phyloP scores from a whole-genome alignment of 1,284 basidiomycete genomes.

The Pulchroboletus neoregius region DNA sequence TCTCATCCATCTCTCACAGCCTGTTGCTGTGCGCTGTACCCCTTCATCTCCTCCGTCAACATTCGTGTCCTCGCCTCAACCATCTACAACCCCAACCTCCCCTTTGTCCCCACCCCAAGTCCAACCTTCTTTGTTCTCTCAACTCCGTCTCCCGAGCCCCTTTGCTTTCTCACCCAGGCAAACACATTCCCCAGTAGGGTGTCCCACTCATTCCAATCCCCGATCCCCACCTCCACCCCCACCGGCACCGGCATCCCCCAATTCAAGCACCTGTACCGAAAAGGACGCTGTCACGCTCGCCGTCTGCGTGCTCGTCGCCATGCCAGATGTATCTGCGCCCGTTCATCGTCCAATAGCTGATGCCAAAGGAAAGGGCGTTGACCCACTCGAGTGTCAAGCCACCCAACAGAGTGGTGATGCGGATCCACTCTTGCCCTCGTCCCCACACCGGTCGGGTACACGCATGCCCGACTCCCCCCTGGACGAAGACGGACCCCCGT shows the following conservation, averaged over 20 bases:
- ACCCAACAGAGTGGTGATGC: slow-evolving; percentile 1
- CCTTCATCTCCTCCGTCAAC: slow-evolving; percentile 1
- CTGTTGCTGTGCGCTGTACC: slow-evolving; percentile 14
- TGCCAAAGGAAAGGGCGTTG: slow-evolving; percentile 21
- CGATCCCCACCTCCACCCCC: neutral
- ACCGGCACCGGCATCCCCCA: neutral
- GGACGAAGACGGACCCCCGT: slow-evolving; percentile 7
- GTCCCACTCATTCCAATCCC: neutral
- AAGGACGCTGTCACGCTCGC: slow-evolving; percentile 12
- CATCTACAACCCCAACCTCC: neutral
- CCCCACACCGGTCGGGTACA: neutral
- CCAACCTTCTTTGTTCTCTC: slow-evolving; percentile 10
- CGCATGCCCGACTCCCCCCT: neutral
- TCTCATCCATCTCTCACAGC: slow-evolving; percentile 11
- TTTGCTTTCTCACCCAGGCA: slow-evolving; percentile 1
- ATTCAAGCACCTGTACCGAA: neutral
- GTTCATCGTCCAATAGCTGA: neutral
- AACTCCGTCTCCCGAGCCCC: slow-evolving; percentile 5
- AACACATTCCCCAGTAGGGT: neutral
- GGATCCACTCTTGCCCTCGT: slow-evolving; percentile 2
- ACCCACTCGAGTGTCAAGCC: slow-evolving; percentile 12
- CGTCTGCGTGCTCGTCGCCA: slow-evolving; percentile 59
- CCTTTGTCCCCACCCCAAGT: neutral
- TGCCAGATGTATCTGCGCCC: slow-evolving; percentile 43
- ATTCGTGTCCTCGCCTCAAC: neutral